Conservation (phyloP, 306 rosid species). For the Castanea mollissima region DNA sequence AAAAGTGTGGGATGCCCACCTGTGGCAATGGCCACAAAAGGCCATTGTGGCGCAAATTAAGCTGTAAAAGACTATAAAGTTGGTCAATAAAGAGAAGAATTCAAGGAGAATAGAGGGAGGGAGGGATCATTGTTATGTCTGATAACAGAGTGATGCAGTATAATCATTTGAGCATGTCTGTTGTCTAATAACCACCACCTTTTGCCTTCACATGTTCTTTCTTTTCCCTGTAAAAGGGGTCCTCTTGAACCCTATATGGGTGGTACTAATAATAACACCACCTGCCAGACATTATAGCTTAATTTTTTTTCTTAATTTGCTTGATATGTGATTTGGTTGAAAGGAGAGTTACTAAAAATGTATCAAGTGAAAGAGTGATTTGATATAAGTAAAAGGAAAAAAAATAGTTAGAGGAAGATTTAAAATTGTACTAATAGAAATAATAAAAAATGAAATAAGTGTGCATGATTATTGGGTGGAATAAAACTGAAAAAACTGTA, state of each 20-base stretch:
- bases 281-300: slow-evolving; percentile 20
- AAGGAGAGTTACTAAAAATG: no score
- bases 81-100: slow-evolving; percentile 26
- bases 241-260: slow-evolving; percentile 44
- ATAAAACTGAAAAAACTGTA: no score
- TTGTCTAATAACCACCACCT: neutral
- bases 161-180: slow-evolving; percentile 30
- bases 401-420: no score
- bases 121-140: neutral
- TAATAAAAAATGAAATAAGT: no score
- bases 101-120: neutral
- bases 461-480: no score
- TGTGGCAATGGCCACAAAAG: slow-evolving; percentile 8
- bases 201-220: slow-evolving; percentile 19
- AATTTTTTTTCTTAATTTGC: neutral
- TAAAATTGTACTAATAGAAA: no score
- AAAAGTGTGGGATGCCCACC: slow-evolving; percentile 6
- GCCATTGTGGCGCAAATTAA: slow-evolving; percentile 31
- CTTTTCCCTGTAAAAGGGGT: slow-evolving; percentile 39
- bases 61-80: slow-evolving; percentile 21
- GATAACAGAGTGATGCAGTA: neutral
- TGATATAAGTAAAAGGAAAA: no score
- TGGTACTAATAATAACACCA: slow-evolving; percentile 37
- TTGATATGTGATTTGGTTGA: no score
- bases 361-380: no score